Base-by-base conservation (phyloP, 202 grass and related monocot genomes). In the Eragrostis tef region DNA sequence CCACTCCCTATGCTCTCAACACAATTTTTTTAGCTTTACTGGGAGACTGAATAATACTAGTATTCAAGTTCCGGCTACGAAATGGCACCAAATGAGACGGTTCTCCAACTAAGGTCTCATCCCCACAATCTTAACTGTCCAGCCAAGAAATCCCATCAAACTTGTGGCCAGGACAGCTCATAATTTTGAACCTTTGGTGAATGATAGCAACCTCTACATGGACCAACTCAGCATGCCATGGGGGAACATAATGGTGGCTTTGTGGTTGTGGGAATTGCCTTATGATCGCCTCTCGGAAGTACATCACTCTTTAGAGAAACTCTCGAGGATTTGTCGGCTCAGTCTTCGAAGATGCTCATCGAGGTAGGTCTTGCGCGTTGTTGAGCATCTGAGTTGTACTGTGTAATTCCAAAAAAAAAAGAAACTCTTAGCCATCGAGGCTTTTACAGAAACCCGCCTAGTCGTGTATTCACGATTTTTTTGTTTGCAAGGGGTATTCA, bases 81-180 rank as follows among this genome's bases (percentile, higher is more conserved):
- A 14, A 47, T 62, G 52, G 20, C 39, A 25, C 45, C 79, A 36
- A 60, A 84, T 47, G 31, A 24, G 44, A 11, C 60, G 63, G 51
- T 64, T 26, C 57, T 43, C 68, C 74, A 72, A 86, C 67, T 58
- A 17, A 79, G 52, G 14, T 25, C 58, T 73, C 66, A 39, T 73
- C 59, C 22, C 42, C 24, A 7, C 17, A 73, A 45, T 51, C 75
- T 39, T n/a, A 78, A 80, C 36, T 45, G 48, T 70, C 24, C 36
- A 58, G 46, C 44, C 74, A 63, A 79, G 49, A 19, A 86, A 73
- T 42, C 27, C 79, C 73, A 83, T 86, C 19, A 34, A 29, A 79
- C 34, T 83, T 89, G 50, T 79, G 78, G 79, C 43, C 19, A 26
- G 12, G 50, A 86, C 83, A 89, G 67, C 83, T 83, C 77, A 65